These are phyloP conservation scores for Chiua virens DNA, from an alignment of 768 basidiomycete genomes.

Conservation along the genomic window DNA sequence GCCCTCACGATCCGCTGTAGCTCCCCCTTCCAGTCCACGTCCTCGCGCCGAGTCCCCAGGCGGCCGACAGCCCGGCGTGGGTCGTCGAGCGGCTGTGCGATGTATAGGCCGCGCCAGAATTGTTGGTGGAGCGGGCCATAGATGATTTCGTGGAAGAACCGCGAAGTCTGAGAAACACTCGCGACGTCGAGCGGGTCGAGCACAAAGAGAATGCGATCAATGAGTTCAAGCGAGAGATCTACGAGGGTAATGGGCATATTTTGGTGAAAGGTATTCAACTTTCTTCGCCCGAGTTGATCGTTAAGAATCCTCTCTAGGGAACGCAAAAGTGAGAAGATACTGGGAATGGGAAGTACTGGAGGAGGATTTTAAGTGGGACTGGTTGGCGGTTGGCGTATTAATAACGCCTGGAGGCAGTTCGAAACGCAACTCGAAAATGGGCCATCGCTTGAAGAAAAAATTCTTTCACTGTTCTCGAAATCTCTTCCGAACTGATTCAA, in stretches of 20 bases:
- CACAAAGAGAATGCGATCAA: slow-evolving; percentile 56
- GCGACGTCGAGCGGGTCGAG: slow-evolving; percentile 65
- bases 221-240: slow-evolving; percentile 56
- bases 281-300: too few relatives aligned
- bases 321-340: background rate
- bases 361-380: background rate
- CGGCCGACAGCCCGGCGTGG: slow-evolving; percentile 49
- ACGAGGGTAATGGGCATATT: slow-evolving; percentile 18
- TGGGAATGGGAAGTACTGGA: background rate
- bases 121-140: slow-evolving; percentile 43
- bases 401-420: slow-evolving; percentile 5
- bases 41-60: slow-evolving; percentile 24
- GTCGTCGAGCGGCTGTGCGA: slow-evolving; percentile 63
- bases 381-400: too few relatives aligned
- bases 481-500: background rate
- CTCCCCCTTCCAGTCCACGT: slow-evolving; percentile 51
- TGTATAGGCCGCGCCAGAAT: slow-evolving; percentile 68
- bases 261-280: too few relatives aligned
- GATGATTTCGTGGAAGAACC: slow-evolving; percentile 40
- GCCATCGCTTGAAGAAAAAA: slow-evolving; percentile 21
- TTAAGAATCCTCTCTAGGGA: too few relatives aligned
- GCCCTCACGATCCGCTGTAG: slow-evolving; percentile 59
- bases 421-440: slow-evolving; percentile 11
- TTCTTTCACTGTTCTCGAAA: slow-evolving; percentile 22
- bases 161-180: slow-evolving; percentile 50